phyloP scores from a whole-genome alignment of 495 filamentous ascomycete genomes.

The Podospora fimiseda region DNA sequence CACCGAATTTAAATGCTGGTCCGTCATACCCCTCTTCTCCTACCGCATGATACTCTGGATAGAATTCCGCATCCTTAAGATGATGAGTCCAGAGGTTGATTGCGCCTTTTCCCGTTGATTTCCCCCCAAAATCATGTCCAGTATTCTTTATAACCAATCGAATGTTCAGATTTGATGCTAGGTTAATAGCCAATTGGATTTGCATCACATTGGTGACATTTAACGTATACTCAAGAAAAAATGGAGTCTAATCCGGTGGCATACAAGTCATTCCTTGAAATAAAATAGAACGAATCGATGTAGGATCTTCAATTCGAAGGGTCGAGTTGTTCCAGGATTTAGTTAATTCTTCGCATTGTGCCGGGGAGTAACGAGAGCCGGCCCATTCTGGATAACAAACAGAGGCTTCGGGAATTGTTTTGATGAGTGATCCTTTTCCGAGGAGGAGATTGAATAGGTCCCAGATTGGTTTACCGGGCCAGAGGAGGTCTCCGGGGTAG shows the following conservation, averaged over 20 bases:
- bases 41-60: conserved; percentile 14
- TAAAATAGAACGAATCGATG: conserved; percentile 40
- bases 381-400: conserved; percentile 41
- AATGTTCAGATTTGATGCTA: not conserved
- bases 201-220: conserved; percentile 49
- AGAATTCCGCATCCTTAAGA: conserved; percentile 42
- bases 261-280: conserved; percentile 37
- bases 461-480: conserved; percentile 38
- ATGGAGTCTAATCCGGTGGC: conserved; percentile 30
- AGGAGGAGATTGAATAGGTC: conserved; percentile 33
- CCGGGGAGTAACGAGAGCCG: conserved; percentile 29
- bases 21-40: conserved; percentile 33
- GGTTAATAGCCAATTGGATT: not conserved
- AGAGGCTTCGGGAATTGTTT: conserved; percentile 44
- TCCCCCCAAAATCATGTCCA: conserved; percentile 50
- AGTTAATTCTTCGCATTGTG: conserved; percentile 30
- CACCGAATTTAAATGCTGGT: conserved; percentile 42
- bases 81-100: conserved; percentile 56
- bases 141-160: conserved; percentile 43
- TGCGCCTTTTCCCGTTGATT: conserved; percentile 40
- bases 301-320: conserved; percentile 29
- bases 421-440: conserved; percentile 36
- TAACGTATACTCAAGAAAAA: conserved; percentile 49
- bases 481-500: conserved; percentile 38
- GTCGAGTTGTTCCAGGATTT: conserved; percentile 27